Base-by-base conservation (phyloP, 352 stramenopile genomes). In the Pythium aristosporum region DNA sequence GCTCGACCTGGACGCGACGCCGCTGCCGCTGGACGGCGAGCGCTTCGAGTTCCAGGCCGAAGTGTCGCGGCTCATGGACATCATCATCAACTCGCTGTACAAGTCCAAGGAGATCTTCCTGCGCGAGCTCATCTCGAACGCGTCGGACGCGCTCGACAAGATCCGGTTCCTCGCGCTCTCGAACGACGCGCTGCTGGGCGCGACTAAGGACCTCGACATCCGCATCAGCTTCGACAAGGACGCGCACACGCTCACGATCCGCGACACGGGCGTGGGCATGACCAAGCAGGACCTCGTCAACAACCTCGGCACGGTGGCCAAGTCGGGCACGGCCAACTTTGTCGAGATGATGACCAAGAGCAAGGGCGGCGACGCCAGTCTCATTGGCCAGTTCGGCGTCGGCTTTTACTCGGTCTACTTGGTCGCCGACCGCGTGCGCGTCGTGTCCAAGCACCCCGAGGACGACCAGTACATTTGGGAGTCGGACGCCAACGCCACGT, bases 391-490 rank as follows among this genome's bases (percentile, higher is more conserved):
- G 85, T 99, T 99, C 72, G 98, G 98, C 58, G 98, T 99, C 30
- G 98, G 98, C 36, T 99, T 99, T 77, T 99, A 99, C 82, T 99
- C 96, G 12, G 91, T 98, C 28, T 99, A 99, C 80, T 75, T 99
- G 18, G 97, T 99, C 9, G 89, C 96, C 0, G 96, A 99, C 79
- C 81, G 84, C 48, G 94, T 99, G 50, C 89, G 94, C 56, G 97
- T 99, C 36, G 84, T 98, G 25, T 98, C 89, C 63, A 99, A 99
- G 85, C 88, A 98, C 75, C 97, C 98, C 65, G 85, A 98, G 60
- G 97, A 99, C 70, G 87, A 95, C 41, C 98, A 99, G 85, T 91
- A 99, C 82, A 87, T 99, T 53, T 99, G 98, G 98, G 96, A 99
- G 69, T 99, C 95, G 49, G 94, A 96, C 39, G 98, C 98, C 67